Base-by-base conservation (phyloP, 768 basidiomycete species). In the Phylloporus sp. region DNA sequence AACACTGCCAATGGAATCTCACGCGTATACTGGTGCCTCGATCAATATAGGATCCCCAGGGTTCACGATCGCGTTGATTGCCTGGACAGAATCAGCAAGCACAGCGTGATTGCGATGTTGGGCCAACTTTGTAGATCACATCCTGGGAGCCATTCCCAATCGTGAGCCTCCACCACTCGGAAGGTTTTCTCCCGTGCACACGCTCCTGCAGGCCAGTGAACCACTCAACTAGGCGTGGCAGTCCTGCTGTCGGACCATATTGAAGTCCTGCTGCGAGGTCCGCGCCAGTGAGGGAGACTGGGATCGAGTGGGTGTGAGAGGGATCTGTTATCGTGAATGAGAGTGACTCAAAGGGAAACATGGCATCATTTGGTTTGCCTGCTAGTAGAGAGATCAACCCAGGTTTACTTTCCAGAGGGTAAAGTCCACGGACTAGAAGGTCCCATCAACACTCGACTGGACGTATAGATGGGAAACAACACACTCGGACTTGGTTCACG, bases 101-200 rank as follows among this genome's bases (percentile, higher is more conserved):
- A 55, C 40, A 52, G 59, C 22, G 24, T 31, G 2, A 31, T 20
- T 15, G 11, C 15, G 15, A 22, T 9, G 32, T 43, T 23, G 31
- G 31, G 52, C 50, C 0, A 58, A 88, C 92, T 80, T 95, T 97
- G 72, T 78, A 86, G 45, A 97, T 80, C 57, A 92, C 65, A 73
- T 97, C 93, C 70, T 97, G 95, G 39, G 89, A 90, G 11, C 95
- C 95, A 35, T 78, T 76, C 2, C 94, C 92, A 10, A 97, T 72
- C 36, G 81, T 84, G 10, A 94, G 66, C 38, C 74, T 73, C 93
- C 94, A 98, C 7, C 82, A 85, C 58, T 80, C 82, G 2, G 74
- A 77, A 38, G 60, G 65, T 44, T 74, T 73, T 40, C 91, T 76
- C 5, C 80, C 80, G 60, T 98, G 95, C 35, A 76, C 74, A 10